Conservation (phyloP, 2,329 filamentous ascomycete species). For the Teratosphaeria pseudoeucalypti region DNA sequence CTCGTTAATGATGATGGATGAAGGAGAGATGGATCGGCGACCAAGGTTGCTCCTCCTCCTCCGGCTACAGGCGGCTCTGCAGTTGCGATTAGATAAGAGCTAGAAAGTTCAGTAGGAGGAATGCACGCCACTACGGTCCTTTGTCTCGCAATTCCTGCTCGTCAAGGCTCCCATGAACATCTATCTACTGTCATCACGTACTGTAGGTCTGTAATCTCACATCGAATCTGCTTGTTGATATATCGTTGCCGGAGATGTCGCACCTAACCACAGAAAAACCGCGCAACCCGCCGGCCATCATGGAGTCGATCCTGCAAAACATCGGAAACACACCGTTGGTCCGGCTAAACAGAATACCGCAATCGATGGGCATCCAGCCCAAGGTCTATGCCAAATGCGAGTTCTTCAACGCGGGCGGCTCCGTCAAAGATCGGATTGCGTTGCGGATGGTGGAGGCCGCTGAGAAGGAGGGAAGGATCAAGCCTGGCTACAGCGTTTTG, state of each 20-base stretch:
- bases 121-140: background rate
- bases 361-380: constrained; percentile 79
- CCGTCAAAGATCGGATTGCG: constrained; percentile 89
- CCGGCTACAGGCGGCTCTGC: background rate
- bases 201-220: background rate
- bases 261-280: constrained; percentile 33
- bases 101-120: background rate
- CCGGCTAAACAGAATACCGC: constrained; percentile 82
- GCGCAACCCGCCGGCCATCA: constrained; percentile 44
- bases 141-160: background rate
- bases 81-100: constrained; percentile 1
- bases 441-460: constrained; percentile 96
- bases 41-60: background rate
- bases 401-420: constrained; percentile 56
- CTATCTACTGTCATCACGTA: background rate
- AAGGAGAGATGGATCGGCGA: background rate
- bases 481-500: constrained; percentile 79
- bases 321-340: constrained; percentile 97
- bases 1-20: background rate
- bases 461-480: constrained; percentile 83
- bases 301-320: constrained; percentile 66
- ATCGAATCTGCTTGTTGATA: background rate
- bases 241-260: constrained; percentile 15
- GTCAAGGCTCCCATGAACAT: background rate
- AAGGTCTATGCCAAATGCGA: constrained; percentile 31